phyloP scores from a whole-genome alignment of 2,329 filamentous ascomycete genomes.

The Trichoderma pleuroti region DNA sequence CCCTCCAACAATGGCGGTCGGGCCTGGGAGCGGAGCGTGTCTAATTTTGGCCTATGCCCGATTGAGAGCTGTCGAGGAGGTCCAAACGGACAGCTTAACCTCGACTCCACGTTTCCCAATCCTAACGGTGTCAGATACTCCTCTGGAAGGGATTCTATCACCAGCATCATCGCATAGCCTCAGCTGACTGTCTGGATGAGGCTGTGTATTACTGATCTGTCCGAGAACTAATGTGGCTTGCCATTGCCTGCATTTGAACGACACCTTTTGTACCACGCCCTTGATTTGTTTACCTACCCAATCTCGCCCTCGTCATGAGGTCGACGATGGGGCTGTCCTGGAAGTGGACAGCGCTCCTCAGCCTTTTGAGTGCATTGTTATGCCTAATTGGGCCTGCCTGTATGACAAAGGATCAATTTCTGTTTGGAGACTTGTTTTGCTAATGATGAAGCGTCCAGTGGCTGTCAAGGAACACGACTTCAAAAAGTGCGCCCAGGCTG shows the following conservation, averaged over 20 bases:
- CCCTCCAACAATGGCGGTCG: slow-evolving; percentile 17
- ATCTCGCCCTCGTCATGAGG: slow-evolving; percentile 43
- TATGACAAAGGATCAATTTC: slow-evolving; percentile 38
- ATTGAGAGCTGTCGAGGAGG: slow-evolving; percentile 25
- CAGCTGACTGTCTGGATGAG: not conserved
- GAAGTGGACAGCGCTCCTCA: slow-evolving; percentile 63
- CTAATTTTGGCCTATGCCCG: slow-evolving; percentile 22
- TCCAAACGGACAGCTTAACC: slow-evolving; percentile 30
- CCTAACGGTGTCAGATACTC: slow-evolving; percentile 1
- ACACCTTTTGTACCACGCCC: not conserved
- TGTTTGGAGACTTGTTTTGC: not conserved
- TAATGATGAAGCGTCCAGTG: slow-evolving; percentile 45
- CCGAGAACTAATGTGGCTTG: slow-evolving; percentile 9
- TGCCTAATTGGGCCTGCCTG: slow-evolving; percentile 62
- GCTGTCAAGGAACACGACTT: slow-evolving; percentile 94
- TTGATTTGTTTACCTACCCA: slow-evolving; percentile 18
- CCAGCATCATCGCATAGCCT: not conserved
- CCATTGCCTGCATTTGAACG: slow-evolving; percentile 1
- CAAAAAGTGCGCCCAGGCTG: slow-evolving; percentile 92
- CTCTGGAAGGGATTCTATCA: slow-evolving; percentile 17
- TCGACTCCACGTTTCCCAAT: slow-evolving; percentile 18
- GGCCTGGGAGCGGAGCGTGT: slow-evolving; percentile 1
- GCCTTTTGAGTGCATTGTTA: slow-evolving; percentile 55
- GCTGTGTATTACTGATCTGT: not conserved
- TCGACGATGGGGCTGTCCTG: slow-evolving; percentile 49